phyloP scores from a whole-genome alignment of 148 eudicot species.

The Pharnaceum exiguum region DNA sequence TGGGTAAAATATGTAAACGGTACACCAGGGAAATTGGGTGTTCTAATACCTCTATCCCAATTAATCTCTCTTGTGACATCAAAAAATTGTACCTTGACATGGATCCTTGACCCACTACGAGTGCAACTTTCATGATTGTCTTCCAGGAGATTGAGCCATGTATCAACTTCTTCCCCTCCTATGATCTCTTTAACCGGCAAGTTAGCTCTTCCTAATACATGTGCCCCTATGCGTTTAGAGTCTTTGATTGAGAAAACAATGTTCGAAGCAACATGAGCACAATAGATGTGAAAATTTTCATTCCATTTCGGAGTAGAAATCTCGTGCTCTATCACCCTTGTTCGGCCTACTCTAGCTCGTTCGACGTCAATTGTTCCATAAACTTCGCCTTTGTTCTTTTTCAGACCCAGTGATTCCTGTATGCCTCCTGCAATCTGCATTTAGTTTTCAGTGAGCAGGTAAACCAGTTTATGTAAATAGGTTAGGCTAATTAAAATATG shows the following conservation, averaged over 20 bases:
- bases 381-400: conserved; percentile 16
- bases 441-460: background rate
- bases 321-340: conserved; percentile 25
- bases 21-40: conserved; percentile 42
- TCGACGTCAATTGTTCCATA: conserved; percentile 47
- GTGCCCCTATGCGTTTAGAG: conserved; percentile 34
- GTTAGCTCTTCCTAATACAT: conserved; percentile 40
- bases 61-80: conserved; percentile 34
- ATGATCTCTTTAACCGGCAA: conserved; percentile 36
- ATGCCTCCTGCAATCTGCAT: conserved; percentile 19
- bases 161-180: conserved; percentile 29
- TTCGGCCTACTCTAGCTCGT: conserved; percentile 42
- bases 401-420: background rate
- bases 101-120: conserved; percentile 31
- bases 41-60: conserved; percentile 43
- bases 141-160: conserved; percentile 39
- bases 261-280: conserved; percentile 27
- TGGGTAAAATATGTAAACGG: conserved; percentile 45
- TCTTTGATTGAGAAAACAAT: conserved; percentile 37
- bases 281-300: conserved; percentile 31
- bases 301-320: conserved; percentile 27
- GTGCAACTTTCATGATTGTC: conserved; percentile 25
- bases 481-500: background rate
- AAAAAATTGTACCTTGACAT: conserved; percentile 36
- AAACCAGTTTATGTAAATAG: too few relatives aligned